Base-by-base conservation (phyloP, 345 rosid genomes). In the Brassica incana region DNA sequence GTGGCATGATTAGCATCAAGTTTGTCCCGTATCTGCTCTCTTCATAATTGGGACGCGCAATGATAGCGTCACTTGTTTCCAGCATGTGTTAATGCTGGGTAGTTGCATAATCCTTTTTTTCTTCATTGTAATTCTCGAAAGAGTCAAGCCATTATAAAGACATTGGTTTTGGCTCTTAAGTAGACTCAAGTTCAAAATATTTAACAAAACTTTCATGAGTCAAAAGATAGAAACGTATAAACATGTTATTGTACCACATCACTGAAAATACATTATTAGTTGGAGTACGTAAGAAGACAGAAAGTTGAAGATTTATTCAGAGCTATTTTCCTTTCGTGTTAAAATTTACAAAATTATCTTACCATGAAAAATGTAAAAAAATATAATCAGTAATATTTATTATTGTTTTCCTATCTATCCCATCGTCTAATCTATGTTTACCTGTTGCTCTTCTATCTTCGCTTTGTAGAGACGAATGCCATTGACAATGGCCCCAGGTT, bases 401-500 rank as follows among this genome's bases (percentile, higher is more conserved):
- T 36, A 36, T 36, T 36, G 43, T 36, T 36, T 36, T 7, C 43
- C 50, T 10, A 10, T 43, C 50, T 10, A 4, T 4, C 50, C 48
- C 50, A 10, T 43, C 14, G 50, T 43, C 50, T 43, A 43, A 10
- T 11, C 4, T 43, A 10, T 43, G 12, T 8, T 11, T 43, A 10
- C 50, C 50, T 43, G 12, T 43, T 43, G 50, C 50, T 43, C 50
- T 15, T 27, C 29, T 82, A 91, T 95, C 97, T 87, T 84, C 50
- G 4, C 2, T 43, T 43, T 43, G 87, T 92, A 94, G 35, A 92
- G 97, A 16, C 97, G 93, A 80, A 84, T 87, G 38, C 90, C 88
- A 67, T 73, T 85, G 25, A 80, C 95, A 77, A 73, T 74, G 45
- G 97, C 97, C 20, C 97, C 97, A 59, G 97, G 95, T 84, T 92